Evolutionary conservation across 306 rosid species (phyloP).

Genomic region (Rosa multiflora): DNA sequence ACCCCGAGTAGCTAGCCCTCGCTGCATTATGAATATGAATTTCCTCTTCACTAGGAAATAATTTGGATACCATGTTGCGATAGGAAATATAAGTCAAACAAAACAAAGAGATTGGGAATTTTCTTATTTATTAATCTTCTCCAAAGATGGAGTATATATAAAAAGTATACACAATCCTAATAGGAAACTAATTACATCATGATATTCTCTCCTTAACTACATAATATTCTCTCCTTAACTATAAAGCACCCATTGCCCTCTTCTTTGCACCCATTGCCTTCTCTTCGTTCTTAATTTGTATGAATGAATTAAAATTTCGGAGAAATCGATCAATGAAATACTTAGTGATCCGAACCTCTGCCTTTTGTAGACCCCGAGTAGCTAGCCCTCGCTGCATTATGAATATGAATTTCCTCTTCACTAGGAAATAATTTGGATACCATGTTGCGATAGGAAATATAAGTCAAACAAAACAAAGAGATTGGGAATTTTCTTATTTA

Average conservation of each 20-base stretch:
- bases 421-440: not conserved
- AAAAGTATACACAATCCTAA: no score
- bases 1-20: not conserved
- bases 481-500: no score
- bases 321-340: not conserved
- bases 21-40: not conserved
- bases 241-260: slow-evolving; percentile 57
- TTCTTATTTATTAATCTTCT: no score
- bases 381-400: not conserved
- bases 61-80: not conserved
- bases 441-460: not conserved
- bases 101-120: no score
- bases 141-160: no score
- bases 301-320: not conserved
- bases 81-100: not conserved
- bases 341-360: not conserved
- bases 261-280: not conserved
- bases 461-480: no score
- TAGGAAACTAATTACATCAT: no score
- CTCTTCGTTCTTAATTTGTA: not conserved
- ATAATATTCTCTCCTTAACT: no score
- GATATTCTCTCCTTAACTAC: no score
- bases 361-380: not conserved
- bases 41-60: not conserved
- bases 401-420: not conserved